A percentile compares a stretch with the other conserved stretches of the same genome.
These are phyloP conservation scores for Aspergillus jensenii DNA, from an alignment of 2,329 filamentous ascomycete genomes.

Conservation along the genomic window DNA sequence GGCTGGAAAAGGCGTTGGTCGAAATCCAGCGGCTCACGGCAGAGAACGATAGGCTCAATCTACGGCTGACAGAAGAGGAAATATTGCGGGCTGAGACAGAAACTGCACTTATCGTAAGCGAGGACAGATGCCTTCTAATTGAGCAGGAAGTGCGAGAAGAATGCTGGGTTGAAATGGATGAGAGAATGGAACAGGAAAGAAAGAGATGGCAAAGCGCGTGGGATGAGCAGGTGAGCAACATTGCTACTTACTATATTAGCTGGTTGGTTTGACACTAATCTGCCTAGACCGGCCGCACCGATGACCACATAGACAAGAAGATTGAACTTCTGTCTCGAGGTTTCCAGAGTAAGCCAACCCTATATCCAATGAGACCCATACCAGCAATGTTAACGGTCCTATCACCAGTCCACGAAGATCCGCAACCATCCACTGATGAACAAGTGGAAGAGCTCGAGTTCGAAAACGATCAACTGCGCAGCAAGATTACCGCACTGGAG, in stretches of 20 bases:
- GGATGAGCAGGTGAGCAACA: constrained; percentile 63
- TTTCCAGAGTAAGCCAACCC: constrained; percentile 41
- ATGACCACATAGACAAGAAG: constrained; percentile 86
- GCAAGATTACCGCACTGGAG: constrained; percentile 64
- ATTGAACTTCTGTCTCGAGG: constrained; percentile 68
- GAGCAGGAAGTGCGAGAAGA: constrained; percentile 88
- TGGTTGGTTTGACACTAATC: constrained; percentile 14
- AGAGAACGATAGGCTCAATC: constrained; percentile 72
- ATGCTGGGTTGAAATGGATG: constrained; percentile 82
- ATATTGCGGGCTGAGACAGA: constrained; percentile 71
- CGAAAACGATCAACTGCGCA: constrained; percentile 69
- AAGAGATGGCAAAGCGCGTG: constrained; percentile 77
- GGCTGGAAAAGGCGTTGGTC: constrained; percentile 77
- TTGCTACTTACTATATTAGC: background rate
- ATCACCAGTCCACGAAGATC: constrained; percentile 46
- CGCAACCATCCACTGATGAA: constrained; percentile 54
- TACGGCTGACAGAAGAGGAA: constrained; percentile 69
- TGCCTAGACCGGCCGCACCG: constrained; percentile 62
- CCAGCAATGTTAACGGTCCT: background rate
- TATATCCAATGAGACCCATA: background rate
- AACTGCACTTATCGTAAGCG: constrained; percentile 66
- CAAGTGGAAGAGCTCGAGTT: constrained; percentile 64
- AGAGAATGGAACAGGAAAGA: constrained; percentile 70
- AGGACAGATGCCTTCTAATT: constrained; percentile 66
- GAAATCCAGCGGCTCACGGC: constrained; percentile 78